Evolutionary conservation across 441 rosid genomes (phyloP).

Genomic region (Metrosideros polymorpha): DNA sequence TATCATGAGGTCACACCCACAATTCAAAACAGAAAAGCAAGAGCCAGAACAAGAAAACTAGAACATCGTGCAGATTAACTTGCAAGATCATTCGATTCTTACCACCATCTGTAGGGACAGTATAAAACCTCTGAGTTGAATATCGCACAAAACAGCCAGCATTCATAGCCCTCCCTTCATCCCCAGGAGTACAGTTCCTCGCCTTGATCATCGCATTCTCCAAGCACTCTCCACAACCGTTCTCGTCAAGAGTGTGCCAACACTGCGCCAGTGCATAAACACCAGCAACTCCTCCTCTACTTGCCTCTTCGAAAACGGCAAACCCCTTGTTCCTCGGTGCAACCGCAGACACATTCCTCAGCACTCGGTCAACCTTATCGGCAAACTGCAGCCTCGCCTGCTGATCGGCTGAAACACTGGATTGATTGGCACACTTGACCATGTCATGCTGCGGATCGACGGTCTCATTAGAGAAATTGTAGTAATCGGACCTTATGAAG

Average conservation of each 20-base stretch:
- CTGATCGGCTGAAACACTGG: not conserved
- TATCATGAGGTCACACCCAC: no score
- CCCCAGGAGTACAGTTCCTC: not conserved
- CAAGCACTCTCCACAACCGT: slow-evolving; percentile 2
- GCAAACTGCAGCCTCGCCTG: not conserved
- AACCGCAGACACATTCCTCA: not conserved
- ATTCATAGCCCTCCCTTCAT: slow-evolving; percentile 9
- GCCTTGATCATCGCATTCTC: not conserved
- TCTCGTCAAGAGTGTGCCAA: slow-evolving; percentile 1
- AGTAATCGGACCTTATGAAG: slow-evolving; percentile 4
- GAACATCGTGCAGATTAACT: not conserved
- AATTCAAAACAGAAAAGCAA: no score
- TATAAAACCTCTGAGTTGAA: slow-evolving; percentile 4
- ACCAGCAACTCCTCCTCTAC: not conserved
- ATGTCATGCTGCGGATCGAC: not conserved
- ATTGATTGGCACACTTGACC: not conserved
- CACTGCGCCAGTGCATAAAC: slow-evolving; percentile 10
- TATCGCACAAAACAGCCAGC: slow-evolving; percentile 10
- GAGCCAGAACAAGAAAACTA: not conserved
- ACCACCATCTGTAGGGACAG: not conserved
- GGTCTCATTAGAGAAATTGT: slow-evolving; percentile 8
- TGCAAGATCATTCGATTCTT: not conserved
- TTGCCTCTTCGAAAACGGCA: not conserved
- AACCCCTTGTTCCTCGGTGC: not conserved
- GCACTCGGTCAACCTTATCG: not conserved